These are phyloP conservation scores for Pseudozyma sp. DNA, from an alignment of 1,284 basidiomycete genomes.

Conservation along the genomic window DNA sequence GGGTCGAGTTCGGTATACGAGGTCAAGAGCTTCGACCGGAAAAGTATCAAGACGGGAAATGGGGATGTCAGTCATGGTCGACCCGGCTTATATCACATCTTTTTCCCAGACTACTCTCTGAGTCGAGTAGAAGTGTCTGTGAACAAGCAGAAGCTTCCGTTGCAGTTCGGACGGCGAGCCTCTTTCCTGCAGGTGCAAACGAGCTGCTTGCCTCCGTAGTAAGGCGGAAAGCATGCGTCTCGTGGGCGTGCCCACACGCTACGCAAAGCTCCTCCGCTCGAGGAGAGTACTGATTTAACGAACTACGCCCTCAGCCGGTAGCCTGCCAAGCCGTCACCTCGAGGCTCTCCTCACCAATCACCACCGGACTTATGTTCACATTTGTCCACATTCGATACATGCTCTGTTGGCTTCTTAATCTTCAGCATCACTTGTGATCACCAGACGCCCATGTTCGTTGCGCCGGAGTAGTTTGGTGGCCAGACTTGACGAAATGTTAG, in stretches of 20 bases:
- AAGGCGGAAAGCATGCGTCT: background rate
- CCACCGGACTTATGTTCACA: no score
- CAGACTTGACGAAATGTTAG: constrained; percentile 7
- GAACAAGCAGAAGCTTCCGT: background rate
- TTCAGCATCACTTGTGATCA: no score
- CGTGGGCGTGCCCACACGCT: background rate
- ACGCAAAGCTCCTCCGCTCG: background rate
- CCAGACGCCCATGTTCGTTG: background rate
- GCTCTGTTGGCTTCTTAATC: no score
- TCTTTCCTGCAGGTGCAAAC: no score
- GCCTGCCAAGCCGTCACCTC: background rate
- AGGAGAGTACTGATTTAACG: background rate
- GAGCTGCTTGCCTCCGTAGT: no score
- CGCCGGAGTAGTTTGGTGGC: background rate
- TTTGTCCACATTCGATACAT: no score
- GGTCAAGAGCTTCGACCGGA: no score
- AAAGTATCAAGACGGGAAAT: background rate
- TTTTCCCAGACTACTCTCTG: background rate
- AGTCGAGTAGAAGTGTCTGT: constrained; percentile 1
- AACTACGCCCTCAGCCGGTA: constrained; percentile 12
- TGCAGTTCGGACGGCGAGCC: no score
- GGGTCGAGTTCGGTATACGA: background rate
- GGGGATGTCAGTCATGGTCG: background rate
- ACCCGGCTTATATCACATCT: background rate
- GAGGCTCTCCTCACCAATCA: background rate